phyloP scores from a whole-genome alignment of 352 stramenopile species.

The Phytophthora foliorum region DNA sequence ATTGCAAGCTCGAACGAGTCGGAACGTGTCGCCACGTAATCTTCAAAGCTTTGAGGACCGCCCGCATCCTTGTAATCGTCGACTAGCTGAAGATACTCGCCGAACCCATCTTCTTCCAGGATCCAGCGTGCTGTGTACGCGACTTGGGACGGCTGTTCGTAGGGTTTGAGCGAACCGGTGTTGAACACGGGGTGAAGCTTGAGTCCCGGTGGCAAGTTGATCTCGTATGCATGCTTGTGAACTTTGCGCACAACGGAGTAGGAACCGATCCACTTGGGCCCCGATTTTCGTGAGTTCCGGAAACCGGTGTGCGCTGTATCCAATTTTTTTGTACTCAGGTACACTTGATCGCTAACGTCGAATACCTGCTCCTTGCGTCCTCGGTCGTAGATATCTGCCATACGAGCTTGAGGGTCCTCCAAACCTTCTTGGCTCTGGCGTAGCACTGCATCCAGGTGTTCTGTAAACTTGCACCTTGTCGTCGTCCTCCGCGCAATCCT shows the following conservation, averaged over 20 bases:
- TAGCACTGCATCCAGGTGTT: background rate
- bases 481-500: too few species aligned
- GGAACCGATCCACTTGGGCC: conserved; percentile 24
- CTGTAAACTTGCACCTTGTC: too few species aligned
- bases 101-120: too few species aligned
- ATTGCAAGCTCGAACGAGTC: too few species aligned
- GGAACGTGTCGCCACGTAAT: too few species aligned
- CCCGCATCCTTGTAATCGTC: too few species aligned
- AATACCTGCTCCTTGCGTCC: conserved; percentile 17
- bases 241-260: conserved; percentile 6
- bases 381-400: conserved; percentile 14
- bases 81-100: too few species aligned
- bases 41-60: too few species aligned
- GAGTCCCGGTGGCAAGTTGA: conserved; percentile 8
- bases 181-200: conserved; percentile 31
- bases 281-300: conserved; percentile 29
- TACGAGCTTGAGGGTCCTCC: conserved; percentile 13
- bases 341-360: conserved; percentile 9
- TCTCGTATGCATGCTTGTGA: conserved; percentile 18
- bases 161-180: conserved; percentile 13
- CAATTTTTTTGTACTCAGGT: conserved; percentile 24
- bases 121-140: too few species aligned
- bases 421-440: background rate
- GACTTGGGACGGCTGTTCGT: background rate
- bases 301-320: too few species aligned